Conservation (phyloP, 306 rosid species). For the Casuarina glauca region DNA sequence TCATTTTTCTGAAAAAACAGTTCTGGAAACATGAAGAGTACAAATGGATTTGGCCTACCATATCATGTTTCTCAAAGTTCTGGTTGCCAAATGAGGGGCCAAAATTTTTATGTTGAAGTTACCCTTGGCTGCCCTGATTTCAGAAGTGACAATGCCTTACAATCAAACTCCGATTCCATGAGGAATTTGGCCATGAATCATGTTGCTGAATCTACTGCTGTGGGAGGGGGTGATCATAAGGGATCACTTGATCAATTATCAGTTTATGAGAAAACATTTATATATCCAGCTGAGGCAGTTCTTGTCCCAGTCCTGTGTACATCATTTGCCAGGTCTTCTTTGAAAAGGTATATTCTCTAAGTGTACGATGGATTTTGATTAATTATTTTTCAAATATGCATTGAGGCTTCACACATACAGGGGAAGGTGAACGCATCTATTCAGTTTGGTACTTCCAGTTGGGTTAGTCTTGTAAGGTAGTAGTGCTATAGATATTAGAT, state of each 20-base stretch:
- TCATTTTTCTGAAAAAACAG: slow-evolving; percentile 39
- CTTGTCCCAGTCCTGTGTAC: slow-evolving; percentile 82
- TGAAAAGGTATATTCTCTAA: slow-evolving; percentile 63
- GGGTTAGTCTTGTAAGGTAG: slow-evolving; percentile 16
- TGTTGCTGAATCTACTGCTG: slow-evolving; percentile 47
- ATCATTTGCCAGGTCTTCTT: slow-evolving; percentile 74
- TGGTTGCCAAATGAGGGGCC: slow-evolving; percentile 81
- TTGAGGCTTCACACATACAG: not conserved
- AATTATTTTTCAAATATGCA: not conserved
- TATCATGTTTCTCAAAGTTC: slow-evolving; percentile 76
- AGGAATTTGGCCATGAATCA: slow-evolving; percentile 56
- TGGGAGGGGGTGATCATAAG: slow-evolving; percentile 68
- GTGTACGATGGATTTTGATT: too few relatives aligned
- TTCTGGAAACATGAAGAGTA: slow-evolving; percentile 64
- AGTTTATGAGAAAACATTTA: slow-evolving; percentile 66
- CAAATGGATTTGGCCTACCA: slow-evolving; percentile 80
- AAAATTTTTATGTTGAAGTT: slow-evolving; percentile 87
- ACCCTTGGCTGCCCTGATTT: slow-evolving; percentile 77
- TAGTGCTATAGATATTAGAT: not conserved
- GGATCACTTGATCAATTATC: slow-evolving; percentile 55
- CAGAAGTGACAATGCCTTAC: slow-evolving; percentile 51
- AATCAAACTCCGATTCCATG: slow-evolving; percentile 43
- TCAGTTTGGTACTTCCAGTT: slow-evolving; percentile 14
- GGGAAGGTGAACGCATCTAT: slow-evolving; percentile 16
- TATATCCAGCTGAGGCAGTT: slow-evolving; percentile 91